Evolutionary conservation across 805 yeast species (phyloP), one percentile per base, ranked within the genome.

Genomic region (Deakozyma indianensis): DNA sequence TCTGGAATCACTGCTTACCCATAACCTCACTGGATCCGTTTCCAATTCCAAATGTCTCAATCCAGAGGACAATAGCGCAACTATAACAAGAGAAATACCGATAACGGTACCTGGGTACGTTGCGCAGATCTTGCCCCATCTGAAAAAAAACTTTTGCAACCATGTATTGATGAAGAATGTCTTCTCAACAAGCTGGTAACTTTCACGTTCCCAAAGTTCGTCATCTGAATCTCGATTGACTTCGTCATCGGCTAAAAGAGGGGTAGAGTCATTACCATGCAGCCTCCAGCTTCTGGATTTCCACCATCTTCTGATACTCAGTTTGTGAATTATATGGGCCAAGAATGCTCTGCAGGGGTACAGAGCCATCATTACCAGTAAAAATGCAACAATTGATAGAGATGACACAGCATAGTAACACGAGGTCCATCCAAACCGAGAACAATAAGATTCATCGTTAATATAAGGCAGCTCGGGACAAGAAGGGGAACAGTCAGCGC

Each of bases 1-100:
- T 2, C 74, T 77, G 7, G 92, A 82, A 20, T 66, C 56, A 2
- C 88, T 78, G 52, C 92, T 80, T 0, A 92, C 97, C 98, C 98
- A 90, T 24, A 90, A 65, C 50, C 80, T 77, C 2, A 83, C 74
- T 0, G 98, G 97, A 52, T 83, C 69, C 2, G 77, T 77, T 57
- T 88, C 96, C 23, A 88, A 66, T 41, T 75, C 61, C 55, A 79
- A 67, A 44, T 65, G 60, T 3, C 61, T 53, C 41, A 77, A 62
- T 4, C 83, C 85, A 0, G 71, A 57, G 1, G 83, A 70, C 15
- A 81, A 53, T 0, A 74, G 45, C 1, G 69, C 49, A 1, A 77
- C 63, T 0, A 77, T 44, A 1, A 69, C 22, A 1, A 69, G 48
- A 0, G 78, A 57, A 1, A 64, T n/a, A 0, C 66, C 52, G n/a